Evolutionary conservation across 2,329 filamentous ascomycete species (phyloP).

Genomic region (Sporothrix inflata): DNA sequence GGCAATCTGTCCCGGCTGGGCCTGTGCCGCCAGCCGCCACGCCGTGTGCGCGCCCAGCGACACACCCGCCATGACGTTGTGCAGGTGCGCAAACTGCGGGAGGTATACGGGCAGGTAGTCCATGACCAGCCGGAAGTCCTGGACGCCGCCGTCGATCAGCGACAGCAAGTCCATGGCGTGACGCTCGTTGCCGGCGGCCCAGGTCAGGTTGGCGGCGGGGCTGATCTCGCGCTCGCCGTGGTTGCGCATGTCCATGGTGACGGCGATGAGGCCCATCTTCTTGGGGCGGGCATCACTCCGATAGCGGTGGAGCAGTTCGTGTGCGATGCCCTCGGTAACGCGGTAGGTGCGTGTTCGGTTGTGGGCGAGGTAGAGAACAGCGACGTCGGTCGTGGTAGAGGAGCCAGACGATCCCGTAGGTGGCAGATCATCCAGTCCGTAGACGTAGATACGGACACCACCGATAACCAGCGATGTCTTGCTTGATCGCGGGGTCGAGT

Average conservation of each 20-base stretch:
- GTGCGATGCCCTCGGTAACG: constrained; percentile 15
- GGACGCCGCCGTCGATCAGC: constrained; percentile 11
- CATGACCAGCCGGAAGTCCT: constrained; percentile 17
- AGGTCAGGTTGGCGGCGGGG: not conserved
- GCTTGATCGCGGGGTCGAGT: constrained; percentile 8
- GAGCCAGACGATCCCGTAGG: not conserved
- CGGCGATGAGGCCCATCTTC: constrained; percentile 1
- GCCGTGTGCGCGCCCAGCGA: constrained; percentile 16
- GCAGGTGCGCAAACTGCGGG: not conserved
- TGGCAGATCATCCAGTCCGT: constrained; percentile 9
- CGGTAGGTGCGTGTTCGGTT: constrained; percentile 21
- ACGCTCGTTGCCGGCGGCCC: constrained; percentile 12
- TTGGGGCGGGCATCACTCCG: not conserved
- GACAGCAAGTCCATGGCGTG: constrained; percentile 18
- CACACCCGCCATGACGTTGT: constrained; percentile 15
- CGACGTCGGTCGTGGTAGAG: not conserved
- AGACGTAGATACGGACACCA: constrained; percentile 17
- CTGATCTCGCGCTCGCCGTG: constrained; percentile 21
- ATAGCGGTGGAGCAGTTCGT: constrained; percentile 10
- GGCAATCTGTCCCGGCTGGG: not conserved
- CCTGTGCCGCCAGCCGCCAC: constrained; percentile 11
- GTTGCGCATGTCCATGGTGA: constrained; percentile 23
- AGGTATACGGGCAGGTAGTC: constrained; percentile 18
- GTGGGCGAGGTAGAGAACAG: constrained; percentile 18
- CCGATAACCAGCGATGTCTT: constrained; percentile 20